Base-by-base conservation (phyloP, 352 stramenopile species). In the Phytophthora pluvialis region DNA sequence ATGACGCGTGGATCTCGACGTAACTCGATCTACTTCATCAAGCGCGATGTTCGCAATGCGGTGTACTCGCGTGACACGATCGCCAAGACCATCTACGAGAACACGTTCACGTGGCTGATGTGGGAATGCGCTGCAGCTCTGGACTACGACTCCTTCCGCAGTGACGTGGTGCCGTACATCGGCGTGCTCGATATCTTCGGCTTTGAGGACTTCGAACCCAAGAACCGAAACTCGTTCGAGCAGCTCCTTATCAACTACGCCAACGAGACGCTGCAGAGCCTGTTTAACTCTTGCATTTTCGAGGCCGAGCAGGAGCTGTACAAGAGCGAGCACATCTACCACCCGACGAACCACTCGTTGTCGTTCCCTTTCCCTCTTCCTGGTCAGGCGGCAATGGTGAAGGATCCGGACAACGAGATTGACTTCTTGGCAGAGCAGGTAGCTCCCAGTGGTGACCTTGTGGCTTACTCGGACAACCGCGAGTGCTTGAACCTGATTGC, bases 211-310 rank as follows among this genome's bases (percentile, higher is more conserved):
- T 95, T 98, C 42, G 77, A 94, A 57, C 77, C 83, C 5, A 98
- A 88, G 68, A 93, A 93, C 62, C 83, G 77, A 52, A 98, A 98
- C 73, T 94, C 81, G 43, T 97, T 97, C 48, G 91, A 98, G 70
- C 91, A 98, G 64, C 51, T 98, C 31, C 77, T 94, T 18, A 98
- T 98, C 76, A 98, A 98, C 75, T 98, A 96, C 73, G 87, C 89
- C 28, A 98, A 98, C 67, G 91, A 98, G 56, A 90, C 87, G 46
- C 72, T 98, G 15, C 91, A 97, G 67, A 90, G 82, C 55, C 75
- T 94, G 1, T 98, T 98, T 68, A 98, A 97, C 61, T 64, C 86
- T 7, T 93, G 91, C 56, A 89, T 95, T 42, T 96, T 96, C 36
- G 86, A 93, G 39, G 76, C 88, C 0, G 89, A 96, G 52, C 86